Evolutionary conservation across 495 filamentous ascomycete genomes (phyloP), one percentile per base, ranked within the genome.

Genomic region (Neurospora pannonica): DNA sequence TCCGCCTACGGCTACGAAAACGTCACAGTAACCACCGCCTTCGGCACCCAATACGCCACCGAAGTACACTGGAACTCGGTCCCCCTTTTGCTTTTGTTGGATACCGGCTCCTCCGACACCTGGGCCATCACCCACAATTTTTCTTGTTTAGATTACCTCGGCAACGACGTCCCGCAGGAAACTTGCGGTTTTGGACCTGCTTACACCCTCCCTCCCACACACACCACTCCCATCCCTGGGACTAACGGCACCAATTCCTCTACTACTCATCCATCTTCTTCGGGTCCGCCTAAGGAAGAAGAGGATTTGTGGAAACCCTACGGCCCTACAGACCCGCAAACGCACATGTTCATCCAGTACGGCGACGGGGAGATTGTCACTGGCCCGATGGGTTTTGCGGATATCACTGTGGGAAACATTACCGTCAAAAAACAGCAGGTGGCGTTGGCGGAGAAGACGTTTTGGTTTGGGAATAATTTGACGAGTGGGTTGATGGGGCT

Each of bases 101-200:
- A 92, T 78, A 92, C 89, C 4, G 90, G 90, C 21, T 90, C 88
- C 81, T 86, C 86, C 60, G 91, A 93, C 76, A 90, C 89, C 9
- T 92, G 89, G 82, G 81, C 78, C 3, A 78, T 80, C 15, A 73
- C 71, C 8, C 67, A 37, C 1, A 70, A 74, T 54, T 83, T 82
- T 71, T 38, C 70, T 31, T 84, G 82, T 71, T 24, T 79, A 11
- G 79, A 81, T 71, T 76, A 76, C 37, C 28, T 70, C 0, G 79
- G 81, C 70, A 37, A 76, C 19, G 46, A 38, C 15, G 62, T 81
- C 34, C 78, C 76, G 19, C 78, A 79, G 13, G 73, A 70, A 2
- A 62, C 71, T 1, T 84, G 82, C 43, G 77, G 74, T 13, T 84
- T 84, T 38, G 81, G 81, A 0, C 73, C 72, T 0, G 38, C 75